Base-by-base conservation (phyloP, 2,329 filamentous ascomycete genomes). In the Neopestalotiopsis clavispora region DNA sequence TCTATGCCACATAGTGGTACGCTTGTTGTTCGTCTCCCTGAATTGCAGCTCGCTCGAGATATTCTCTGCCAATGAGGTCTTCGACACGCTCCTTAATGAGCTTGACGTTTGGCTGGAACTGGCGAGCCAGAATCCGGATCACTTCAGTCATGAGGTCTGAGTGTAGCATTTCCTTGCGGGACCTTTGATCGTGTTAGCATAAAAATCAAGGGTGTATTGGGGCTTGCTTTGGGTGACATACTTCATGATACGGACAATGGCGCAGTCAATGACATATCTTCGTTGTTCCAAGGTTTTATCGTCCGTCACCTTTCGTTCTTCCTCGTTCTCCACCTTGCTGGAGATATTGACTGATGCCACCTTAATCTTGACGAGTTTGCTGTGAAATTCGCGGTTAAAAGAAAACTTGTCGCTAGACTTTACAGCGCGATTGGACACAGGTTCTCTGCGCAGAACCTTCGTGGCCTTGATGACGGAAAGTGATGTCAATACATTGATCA, bases 211-310 rank as follows among this genome's bases (percentile, higher is more conserved):
- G 59, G 62, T 14, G 17, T 28, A 12, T 30, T 57, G 34, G 4
- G 23, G 66, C 61, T 42, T 45, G 42, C 45, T 58, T 42, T 7
- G 23, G 14, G 12, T 23, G 12, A 64, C 90, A 61, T 87, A 94
- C 92, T 95, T 95, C 92, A 95, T 95, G 75, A 94, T 94, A 65
- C 93, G 86, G 69, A 95, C 92, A 72, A 95, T 85, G 4, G 92
- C 91, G 7, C 92, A 92, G 75, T 95, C 92, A 30, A 94, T 89
- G 56, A 92, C 87, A 76, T 92, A 90, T 59, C 86, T 87, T 71
- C 93, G 85, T 28, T 88, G 90, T 77, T 93, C 90, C 73, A 93
- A 89, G 72, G 92, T 94, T 84, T 92, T 92, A 74, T 91, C 88
- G 78, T 94, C 91, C 0, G 93, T 95, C 65, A 89, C 89, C 79